Percentiles rank a stretch among this genome's conserved stretches.
phyloP scores from a whole-genome alignment of 2,329 filamentous ascomycete species.

The Chrysosphaeria jannelii region DNA sequence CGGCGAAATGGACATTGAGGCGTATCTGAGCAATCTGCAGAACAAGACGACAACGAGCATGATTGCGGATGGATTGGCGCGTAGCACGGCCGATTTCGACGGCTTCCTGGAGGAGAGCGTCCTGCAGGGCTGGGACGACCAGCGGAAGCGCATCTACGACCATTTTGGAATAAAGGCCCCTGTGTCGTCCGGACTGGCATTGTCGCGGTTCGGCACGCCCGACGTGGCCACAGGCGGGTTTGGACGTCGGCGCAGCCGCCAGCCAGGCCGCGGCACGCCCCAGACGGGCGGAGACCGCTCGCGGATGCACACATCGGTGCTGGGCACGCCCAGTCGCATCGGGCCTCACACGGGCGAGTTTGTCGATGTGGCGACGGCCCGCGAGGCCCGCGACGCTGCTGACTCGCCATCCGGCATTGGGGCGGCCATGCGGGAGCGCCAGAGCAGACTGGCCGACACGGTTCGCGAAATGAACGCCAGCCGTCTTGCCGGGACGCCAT shows the following conservation, averaged over 20 bases:
- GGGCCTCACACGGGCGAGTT: conserved; percentile 34
- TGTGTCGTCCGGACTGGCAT: conserved; percentile 3
- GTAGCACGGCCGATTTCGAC: conserved; percentile 77
- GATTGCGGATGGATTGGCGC: conserved; percentile 70
- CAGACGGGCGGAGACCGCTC: conserved; percentile 19
- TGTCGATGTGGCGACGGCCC: conserved; percentile 32
- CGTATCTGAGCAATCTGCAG: conserved; percentile 62
- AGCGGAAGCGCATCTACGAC: conserved; percentile 77
- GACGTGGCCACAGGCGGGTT: conserved; percentile 20
- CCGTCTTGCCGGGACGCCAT: conserved; percentile 32
- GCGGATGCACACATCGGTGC: conserved; percentile 53
- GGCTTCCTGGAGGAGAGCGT: conserved; percentile 82
- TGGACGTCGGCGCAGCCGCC: conserved; percentile 17
- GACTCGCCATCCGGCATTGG: conserved; percentile 4
- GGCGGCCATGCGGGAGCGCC: conserved; percentile 41
- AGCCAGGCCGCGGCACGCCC: conserved; percentile 4
- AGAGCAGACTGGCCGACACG: conserved; percentile 50
- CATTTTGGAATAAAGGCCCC: conserved; percentile 57
- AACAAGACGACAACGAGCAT: conserved; percentile 75
- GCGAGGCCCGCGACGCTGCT: conserved; percentile 10
- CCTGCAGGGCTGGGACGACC: conserved; percentile 82
- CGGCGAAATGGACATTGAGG: conserved; percentile 44
- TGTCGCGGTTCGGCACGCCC: conserved; percentile 3
- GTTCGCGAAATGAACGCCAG: conserved; percentile 50
- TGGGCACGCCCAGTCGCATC: conserved; percentile 45